phyloP scores from a whole-genome alignment of 352 stramenopile species.

The Globisporangium paddicum region DNA sequence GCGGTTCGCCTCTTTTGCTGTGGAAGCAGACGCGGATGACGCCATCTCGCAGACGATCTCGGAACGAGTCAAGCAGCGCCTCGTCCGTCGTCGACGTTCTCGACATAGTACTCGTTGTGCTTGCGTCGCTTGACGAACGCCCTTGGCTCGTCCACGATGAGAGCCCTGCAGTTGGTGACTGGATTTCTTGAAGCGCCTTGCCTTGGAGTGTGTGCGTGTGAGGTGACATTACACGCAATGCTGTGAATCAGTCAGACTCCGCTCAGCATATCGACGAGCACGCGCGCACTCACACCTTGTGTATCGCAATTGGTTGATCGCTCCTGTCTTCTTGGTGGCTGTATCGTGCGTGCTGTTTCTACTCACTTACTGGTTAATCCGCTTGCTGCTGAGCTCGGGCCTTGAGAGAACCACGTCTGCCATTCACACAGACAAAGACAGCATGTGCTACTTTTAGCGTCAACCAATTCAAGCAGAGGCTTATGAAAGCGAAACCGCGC shows the following conservation, averaged over 20 bases:
- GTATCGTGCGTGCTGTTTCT: no score
- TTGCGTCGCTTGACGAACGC: neutral
- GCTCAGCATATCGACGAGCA: no score
- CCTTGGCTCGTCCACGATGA: neutral
- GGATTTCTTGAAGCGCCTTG: neutral
- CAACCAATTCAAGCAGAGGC: no score
- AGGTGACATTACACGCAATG: neutral
- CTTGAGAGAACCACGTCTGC: no score
- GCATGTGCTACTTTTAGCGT: no score
- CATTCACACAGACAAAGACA: no score
- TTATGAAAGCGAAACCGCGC: no score
- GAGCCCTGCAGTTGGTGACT: neutral
- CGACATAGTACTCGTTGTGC: neutral
- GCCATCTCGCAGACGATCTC: conserved; percentile 62
- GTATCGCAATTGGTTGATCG: no score
- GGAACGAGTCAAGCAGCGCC: conserved; percentile 34
- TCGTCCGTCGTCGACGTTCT: conserved; percentile 15
- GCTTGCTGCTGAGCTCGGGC: no score
- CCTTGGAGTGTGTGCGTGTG: neutral
- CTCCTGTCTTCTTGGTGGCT: no score
- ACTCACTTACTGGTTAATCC: no score
- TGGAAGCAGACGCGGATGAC: conserved; percentile 46
- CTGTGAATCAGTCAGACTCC: neutral
- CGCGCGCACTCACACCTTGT: no score
- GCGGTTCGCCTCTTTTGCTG: conserved; percentile 36